phyloP scores from a whole-genome alignment of 148 eudicot genomes.

The Suaeda aralocaspica region DNA sequence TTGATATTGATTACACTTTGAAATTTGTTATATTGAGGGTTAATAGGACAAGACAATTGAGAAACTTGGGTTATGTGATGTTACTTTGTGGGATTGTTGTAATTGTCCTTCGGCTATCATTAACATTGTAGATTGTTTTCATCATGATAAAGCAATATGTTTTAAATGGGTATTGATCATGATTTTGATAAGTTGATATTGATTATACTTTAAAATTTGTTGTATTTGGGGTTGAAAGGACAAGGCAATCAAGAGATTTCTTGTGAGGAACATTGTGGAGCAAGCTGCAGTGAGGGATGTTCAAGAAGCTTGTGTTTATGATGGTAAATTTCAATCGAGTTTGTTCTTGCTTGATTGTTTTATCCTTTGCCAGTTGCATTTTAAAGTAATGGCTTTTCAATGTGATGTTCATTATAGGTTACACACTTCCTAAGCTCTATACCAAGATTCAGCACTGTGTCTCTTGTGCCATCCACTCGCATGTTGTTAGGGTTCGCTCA shows the following conservation, averaged over 20 bases:
- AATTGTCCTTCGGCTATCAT: too few relatives aligned
- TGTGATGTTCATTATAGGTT: slow-evolving; percentile 19
- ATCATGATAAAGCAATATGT: too few relatives aligned
- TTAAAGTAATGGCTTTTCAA: neutral
- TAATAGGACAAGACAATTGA: too few relatives aligned
- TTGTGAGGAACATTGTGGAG: slow-evolving; percentile 50
- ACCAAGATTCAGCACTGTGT: slow-evolving; percentile 40
- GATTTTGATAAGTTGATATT: too few relatives aligned
- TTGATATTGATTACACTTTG: too few relatives aligned
- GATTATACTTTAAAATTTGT: neutral
- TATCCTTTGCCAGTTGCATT: neutral
- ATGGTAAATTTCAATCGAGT: slow-evolving; percentile 16
- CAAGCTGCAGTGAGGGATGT: slow-evolving; percentile 53
- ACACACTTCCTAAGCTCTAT: slow-evolving; percentile 41
- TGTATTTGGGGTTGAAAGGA: slow-evolving; percentile 22
- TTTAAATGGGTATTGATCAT: too few relatives aligned
- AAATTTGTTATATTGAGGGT: too few relatives aligned
- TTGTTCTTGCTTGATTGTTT: neutral
- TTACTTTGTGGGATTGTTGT: too few relatives aligned
- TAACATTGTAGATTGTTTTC: too few relatives aligned
- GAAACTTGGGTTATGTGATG: too few relatives aligned
- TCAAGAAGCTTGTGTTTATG: slow-evolving; percentile 46
- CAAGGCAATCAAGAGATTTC: slow-evolving; percentile 44
- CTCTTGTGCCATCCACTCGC: slow-evolving; percentile 48
- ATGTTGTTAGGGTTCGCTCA: slow-evolving; percentile 47